Evolutionary conservation across 2,329 filamentous ascomycete genomes (phyloP).

Genomic region (Coniochaeta sp.): DNA sequence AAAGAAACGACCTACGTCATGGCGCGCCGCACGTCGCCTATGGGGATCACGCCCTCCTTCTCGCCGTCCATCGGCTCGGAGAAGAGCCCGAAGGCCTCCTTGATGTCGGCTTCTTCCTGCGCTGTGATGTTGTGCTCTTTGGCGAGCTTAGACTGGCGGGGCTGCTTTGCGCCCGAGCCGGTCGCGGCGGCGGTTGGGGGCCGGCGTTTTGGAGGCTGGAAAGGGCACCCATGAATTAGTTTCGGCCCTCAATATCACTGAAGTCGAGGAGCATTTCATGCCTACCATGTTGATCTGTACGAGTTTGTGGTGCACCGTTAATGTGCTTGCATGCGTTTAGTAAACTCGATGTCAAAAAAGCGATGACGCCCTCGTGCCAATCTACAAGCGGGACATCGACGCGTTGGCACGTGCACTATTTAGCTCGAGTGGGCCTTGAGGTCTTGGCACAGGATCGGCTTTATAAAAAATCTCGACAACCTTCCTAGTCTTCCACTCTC

Average conservation of each 20-base stretch:
- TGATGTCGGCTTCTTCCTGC: constrained; percentile 82
- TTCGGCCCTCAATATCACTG: not conserved
- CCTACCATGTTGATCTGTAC: not conserved
- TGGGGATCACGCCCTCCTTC: constrained; percentile 63
- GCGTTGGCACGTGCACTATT: not conserved
- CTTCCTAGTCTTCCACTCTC: not conserved
- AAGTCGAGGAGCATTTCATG: not conserved
- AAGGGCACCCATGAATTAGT: not conserved
- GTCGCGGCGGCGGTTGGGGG: constrained; percentile 18
- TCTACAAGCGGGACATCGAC: not conserved
- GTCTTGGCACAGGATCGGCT: not conserved
- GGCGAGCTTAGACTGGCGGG: constrained; percentile 77
- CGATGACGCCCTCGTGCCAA: not conserved
- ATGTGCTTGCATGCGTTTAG: not conserved
- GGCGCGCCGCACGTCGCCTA: constrained; percentile 61
- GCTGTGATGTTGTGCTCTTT: constrained; percentile 83
- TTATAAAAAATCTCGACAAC: not conserved
- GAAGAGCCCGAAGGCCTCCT: constrained; percentile 83
- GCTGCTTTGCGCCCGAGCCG: constrained; percentile 19
- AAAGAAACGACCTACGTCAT: constrained; percentile 51
- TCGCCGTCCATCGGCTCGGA: constrained; percentile 62
- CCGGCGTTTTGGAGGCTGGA: constrained; percentile 49
- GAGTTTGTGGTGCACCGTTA: not conserved
- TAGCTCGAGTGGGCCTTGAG: not conserved
- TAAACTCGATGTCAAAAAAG: not conserved